phyloP scores from a whole-genome alignment of 345 rosid species.

The Melaleuca quinquenervia region DNA sequence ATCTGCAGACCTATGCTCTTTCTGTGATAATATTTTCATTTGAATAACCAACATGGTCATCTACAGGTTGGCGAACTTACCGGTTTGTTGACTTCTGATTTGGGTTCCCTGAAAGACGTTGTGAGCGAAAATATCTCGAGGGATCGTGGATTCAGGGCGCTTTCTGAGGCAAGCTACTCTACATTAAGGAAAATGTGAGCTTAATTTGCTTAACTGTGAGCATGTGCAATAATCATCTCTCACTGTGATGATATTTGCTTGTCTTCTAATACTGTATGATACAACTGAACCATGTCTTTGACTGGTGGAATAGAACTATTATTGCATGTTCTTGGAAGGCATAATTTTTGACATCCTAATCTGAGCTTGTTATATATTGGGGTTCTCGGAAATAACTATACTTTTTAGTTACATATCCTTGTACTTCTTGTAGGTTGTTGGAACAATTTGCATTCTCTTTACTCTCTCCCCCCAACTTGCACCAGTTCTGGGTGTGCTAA shows the following conservation, averaged over 20 bases:
- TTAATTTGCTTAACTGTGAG: slow-evolving; percentile 22
- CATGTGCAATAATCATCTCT: not conserved
- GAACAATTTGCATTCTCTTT: slow-evolving; percentile 75
- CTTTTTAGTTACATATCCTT: not conserved
- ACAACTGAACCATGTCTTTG: not conserved
- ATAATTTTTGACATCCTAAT: not conserved
- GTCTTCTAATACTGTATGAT: not conserved
- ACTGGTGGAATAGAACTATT: not conserved
- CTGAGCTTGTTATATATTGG: not conserved
- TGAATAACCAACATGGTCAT: not conserved
- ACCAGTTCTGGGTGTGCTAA: slow-evolving; percentile 67
- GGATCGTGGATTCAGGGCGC: slow-evolving; percentile 96
- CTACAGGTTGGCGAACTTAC: slow-evolving; percentile 81
- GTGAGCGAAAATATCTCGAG: slow-evolving; percentile 87
- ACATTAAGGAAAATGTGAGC: slow-evolving; percentile 48
- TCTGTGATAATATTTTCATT: not conserved
- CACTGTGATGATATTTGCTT: not conserved
- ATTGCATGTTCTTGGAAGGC: not conserved
- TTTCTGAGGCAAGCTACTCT: slow-evolving; percentile 96
- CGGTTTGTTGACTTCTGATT: slow-evolving; percentile 79
- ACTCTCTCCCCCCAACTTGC: slow-evolving; percentile 81
- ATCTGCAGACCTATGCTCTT: not conserved
- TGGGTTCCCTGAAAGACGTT: slow-evolving; percentile 68
- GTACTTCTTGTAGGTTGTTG: slow-evolving; percentile 46
- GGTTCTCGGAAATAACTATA: not conserved